Base-by-base conservation (phyloP, 306 rosid genomes). In the Alnus glutinosa region DNA sequence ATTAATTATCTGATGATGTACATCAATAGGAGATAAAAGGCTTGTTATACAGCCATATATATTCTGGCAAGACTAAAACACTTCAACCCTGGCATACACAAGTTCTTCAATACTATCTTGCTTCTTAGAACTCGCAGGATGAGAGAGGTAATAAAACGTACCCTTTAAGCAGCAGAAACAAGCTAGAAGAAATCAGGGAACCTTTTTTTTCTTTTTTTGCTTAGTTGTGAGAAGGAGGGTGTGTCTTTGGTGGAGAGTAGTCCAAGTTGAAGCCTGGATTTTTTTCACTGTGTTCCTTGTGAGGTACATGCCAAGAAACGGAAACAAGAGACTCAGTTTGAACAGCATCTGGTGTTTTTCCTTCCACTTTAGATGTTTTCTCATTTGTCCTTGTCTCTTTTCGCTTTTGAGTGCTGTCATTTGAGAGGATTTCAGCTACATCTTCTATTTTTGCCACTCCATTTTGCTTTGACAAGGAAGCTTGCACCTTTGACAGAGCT, bases 141-240 rank as follows among this genome's bases (percentile, higher is more conserved):
- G 69, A n/a, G 23, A 16, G 18, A 37, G 55, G n/a, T 51, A 79
- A 63, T 4, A 42, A 5, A 30, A 11, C 3, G 9, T 23, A 6
- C n/a, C 10, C 42, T 63, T 63, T 39, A 34, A 64, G 46, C 19
- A 64, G 70, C 14, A 15, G 62, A 7, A 63, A 23, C 32, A 79
- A 68, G 28, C 28, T 23, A 23, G 30, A 42, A 44, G 19, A 78
- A 69, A 5, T 34, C 50, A 28, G 55, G 54, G 77, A 48, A 49
- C 76, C n/a, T 32, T 19, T 28, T 18, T 36, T 23, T 32, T 48
- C 50, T 78, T 11, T 44, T 82, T 13, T 44, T 68, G 46, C 51
- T 88, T 78, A 87, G 86, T 93, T 93, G 83, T 93, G 98, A 79
- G 86, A 81, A 77, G 97, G 98, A 83, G 98, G 97, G 80, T 93